Percentiles rank a stretch among this genome's conserved stretches.
Evolutionary conservation across 345 rosid species (phyloP).

Genomic region (Populus davidiana): DNA sequence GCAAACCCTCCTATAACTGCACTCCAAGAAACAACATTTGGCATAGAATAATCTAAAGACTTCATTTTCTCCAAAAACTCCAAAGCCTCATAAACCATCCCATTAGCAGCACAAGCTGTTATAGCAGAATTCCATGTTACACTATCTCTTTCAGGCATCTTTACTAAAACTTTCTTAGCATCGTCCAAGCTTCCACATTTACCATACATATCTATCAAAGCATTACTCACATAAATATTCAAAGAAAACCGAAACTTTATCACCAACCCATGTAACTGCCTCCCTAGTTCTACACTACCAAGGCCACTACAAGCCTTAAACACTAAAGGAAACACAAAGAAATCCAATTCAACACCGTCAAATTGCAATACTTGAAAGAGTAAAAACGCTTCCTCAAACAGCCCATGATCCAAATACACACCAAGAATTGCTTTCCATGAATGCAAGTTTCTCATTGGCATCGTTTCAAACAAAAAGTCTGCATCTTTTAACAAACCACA

Average conservation of each 20-base stretch:
- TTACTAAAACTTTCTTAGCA: slow-evolving; percentile 14
- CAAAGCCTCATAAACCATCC: slow-evolving; percentile 27
- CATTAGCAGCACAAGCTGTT: slow-evolving; percentile 28
- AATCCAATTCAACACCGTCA: slow-evolving; percentile 17
- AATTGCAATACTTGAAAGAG: slow-evolving; percentile 14
- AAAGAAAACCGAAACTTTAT: slow-evolving; percentile 14
- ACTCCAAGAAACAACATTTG: slow-evolving; percentile 62
- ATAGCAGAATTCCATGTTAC: slow-evolving; percentile 30
- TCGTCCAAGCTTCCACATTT: slow-evolving; percentile 27
- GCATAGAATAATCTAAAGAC: slow-evolving; percentile 20
- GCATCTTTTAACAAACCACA: slow-evolving; percentile 17
- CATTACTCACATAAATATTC: slow-evolving; percentile 27
- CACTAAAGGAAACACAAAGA: slow-evolving; percentile 21
- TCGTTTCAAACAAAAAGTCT: slow-evolving; percentile 14
- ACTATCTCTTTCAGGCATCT: slow-evolving; percentile 18
- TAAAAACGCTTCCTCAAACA: slow-evolving; percentile 11
- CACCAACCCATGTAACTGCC: slow-evolving; percentile 26
- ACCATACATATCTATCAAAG: slow-evolving; percentile 29
- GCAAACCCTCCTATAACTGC: slow-evolving; percentile 62
- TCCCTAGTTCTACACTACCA: slow-evolving; percentile 11
- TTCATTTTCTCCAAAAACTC: slow-evolving; percentile 41
- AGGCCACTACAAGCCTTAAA: slow-evolving; percentile 21
- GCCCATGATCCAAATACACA: slow-evolving; percentile 11
- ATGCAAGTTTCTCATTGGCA: slow-evolving; percentile 20
- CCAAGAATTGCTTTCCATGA: slow-evolving; percentile 23